These are phyloP conservation scores for Geotrichum reessii DNA, from an alignment of 1,139 yeast genomes.

Conservation along the genomic window DNA sequence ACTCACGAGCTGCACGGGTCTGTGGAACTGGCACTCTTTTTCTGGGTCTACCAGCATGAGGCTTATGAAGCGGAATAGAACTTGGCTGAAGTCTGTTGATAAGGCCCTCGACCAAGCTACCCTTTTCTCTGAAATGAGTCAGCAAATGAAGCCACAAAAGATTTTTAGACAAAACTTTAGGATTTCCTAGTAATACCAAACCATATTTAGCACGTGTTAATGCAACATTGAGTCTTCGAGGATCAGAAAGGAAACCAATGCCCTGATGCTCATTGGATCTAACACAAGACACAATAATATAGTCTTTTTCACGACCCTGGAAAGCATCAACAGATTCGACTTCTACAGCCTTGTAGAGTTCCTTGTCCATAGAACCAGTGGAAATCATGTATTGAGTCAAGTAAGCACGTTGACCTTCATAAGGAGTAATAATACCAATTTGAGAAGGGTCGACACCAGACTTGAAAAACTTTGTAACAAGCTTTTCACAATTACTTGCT, in stretches of 20 bases:
- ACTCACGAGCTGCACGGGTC: not conserved
- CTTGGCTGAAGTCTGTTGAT: conserved; percentile 73
- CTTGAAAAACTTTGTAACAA: conserved; percentile 64
- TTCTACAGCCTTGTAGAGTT: conserved; percentile 67
- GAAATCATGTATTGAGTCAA: conserved; percentile 71
- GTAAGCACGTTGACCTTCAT: conserved; percentile 89
- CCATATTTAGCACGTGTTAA: conserved; percentile 89
- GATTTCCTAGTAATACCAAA: conserved; percentile 75
- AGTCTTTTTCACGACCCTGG: conserved; percentile 94
- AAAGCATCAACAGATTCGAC: conserved; percentile 93
- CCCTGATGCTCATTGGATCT: conserved; percentile 78
- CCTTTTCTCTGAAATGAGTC: conserved; percentile 73
- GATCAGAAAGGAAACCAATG: conserved; percentile 85
- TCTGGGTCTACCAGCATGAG: conserved; percentile 4
- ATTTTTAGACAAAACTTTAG: conserved; percentile 67
- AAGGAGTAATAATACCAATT: conserved; percentile 91
- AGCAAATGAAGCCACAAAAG: conserved; percentile 74
- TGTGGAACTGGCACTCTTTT: not conserved
- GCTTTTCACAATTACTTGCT: conserved; percentile 83
- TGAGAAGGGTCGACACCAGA: conserved; percentile 79
- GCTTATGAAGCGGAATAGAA: conserved; percentile 44
- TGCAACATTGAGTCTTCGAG: conserved; percentile 88
- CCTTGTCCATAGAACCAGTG: conserved; percentile 60
- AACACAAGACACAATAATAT: conserved; percentile 82
- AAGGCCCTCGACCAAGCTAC: conserved; percentile 90